Conservation (phyloP, 768 basidiomycete species). For the Neoboletus brunneissimus region DNA sequence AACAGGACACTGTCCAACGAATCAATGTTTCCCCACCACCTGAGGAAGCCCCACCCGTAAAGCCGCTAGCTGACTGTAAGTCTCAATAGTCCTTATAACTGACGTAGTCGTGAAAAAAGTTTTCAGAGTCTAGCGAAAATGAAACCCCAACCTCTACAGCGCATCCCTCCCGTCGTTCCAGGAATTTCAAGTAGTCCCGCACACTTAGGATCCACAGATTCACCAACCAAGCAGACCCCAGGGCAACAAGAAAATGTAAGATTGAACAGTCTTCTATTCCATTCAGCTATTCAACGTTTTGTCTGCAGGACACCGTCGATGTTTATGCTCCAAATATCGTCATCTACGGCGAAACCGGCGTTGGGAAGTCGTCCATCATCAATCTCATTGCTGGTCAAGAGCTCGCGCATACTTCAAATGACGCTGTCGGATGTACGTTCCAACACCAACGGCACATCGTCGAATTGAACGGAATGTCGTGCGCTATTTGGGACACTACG, state of each 20-base stretch:
- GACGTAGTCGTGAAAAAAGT: background rate
- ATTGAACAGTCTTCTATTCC: background rate
- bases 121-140: background rate
- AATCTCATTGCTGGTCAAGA: slow-evolving; percentile 6
- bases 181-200: background rate
- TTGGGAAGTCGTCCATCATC: slow-evolving; percentile 9
- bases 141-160: background rate
- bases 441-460: background rate
- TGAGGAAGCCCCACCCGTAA: no score
- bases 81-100: no score
- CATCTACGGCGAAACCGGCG: slow-evolving; percentile 2
- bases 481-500: background rate
- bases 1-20: no score
- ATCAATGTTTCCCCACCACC: no score
- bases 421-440: slow-evolving; percentile 3
- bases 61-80: no score
- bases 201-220: background rate
- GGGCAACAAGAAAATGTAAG: background rate
- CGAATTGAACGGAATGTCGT: background rate
- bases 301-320: background rate
- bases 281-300: background rate
- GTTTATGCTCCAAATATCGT: slow-evolving; percentile 1
- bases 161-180: background rate
- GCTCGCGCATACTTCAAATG: background rate
- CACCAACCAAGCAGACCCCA: no score